Conservation (phyloP, 1,284 basidiomycete genomes). For the Papiliotrema flavescens region DNA sequence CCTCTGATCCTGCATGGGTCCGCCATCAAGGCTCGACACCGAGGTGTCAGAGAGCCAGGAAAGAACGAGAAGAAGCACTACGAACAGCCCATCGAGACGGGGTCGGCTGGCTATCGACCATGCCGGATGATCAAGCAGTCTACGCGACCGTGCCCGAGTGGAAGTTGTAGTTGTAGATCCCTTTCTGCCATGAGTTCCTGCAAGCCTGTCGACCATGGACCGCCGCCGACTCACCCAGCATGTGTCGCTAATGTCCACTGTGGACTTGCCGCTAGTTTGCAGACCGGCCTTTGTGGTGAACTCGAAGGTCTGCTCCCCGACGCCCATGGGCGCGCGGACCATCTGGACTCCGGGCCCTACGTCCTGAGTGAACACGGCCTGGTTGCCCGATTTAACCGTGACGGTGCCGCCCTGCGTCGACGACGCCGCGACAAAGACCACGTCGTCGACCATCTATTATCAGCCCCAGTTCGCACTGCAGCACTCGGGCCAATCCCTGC, state of each 20-base stretch:
- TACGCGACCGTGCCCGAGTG: slow-evolving; percentile 27
- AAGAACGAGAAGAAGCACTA: too few species aligned
- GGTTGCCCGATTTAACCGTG: slow-evolving; percentile 40
- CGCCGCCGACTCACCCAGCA: slow-evolving; percentile 37
- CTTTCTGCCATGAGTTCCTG: slow-evolving; percentile 32
- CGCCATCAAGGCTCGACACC: too few species aligned
- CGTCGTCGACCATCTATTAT: slow-evolving; percentile 30
- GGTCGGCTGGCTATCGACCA: too few species aligned
- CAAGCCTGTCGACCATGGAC: not conserved
- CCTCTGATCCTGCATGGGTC: too few species aligned
- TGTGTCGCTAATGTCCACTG: slow-evolving; percentile 19
- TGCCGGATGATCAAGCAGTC: too few species aligned
- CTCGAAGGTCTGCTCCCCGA: slow-evolving; percentile 36
- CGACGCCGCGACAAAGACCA: slow-evolving; percentile 43
- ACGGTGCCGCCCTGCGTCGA: slow-evolving; percentile 37
- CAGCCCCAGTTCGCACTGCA: too few species aligned
- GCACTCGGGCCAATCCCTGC: too few species aligned
- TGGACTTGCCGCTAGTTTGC: slow-evolving; percentile 12
- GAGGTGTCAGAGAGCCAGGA: too few species aligned
- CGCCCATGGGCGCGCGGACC: slow-evolving; percentile 38
- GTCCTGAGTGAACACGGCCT: slow-evolving; percentile 23
- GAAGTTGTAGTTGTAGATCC: slow-evolving; percentile 48
- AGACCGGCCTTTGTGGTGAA: slow-evolving; percentile 21
- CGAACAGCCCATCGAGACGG: too few species aligned
- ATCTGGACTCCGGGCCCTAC: slow-evolving; percentile 36